phyloP scores from a whole-genome alignment of 306 rosid species.

The Betula pendula region DNA sequence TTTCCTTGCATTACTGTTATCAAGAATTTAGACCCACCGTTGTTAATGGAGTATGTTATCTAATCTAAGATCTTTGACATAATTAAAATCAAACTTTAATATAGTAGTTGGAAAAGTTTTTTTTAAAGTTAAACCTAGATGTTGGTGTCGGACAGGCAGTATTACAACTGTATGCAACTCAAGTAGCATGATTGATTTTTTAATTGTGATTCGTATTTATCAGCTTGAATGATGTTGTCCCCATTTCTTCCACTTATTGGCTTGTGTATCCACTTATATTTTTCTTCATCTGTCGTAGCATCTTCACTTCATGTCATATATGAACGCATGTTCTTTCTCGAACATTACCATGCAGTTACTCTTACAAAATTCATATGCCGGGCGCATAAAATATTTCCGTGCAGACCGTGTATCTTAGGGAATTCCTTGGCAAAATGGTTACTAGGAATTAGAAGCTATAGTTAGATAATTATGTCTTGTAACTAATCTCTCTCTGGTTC shows the following conservation, averaged over 20 bases:
- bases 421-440: not conserved
- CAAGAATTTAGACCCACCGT: not conserved
- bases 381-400: not conserved
- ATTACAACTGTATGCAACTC: not conserved
- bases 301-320: not conserved
- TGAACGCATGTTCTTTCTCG: not conserved
- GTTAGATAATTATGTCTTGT: not conserved
- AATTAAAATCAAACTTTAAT: not conserved
- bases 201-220: not conserved
- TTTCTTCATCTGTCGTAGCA: not conserved
- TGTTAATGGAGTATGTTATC: not conserved
- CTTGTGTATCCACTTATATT: not conserved
- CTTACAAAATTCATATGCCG: too few relatives aligned
- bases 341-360: too few relatives aligned
- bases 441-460: not conserved
- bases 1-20: not conserved
- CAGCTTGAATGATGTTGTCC: not conserved
- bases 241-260: conserved; percentile 1
- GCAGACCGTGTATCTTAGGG: not conserved
- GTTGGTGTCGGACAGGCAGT: not conserved
- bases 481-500: not conserved
- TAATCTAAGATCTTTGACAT: not conserved
- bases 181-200: not conserved
- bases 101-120: not conserved
- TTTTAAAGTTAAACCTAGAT: not conserved